phyloP scores from a whole-genome alignment of 495 filamentous ascomycete species.

The Aspergillus heteromorphus region DNA sequence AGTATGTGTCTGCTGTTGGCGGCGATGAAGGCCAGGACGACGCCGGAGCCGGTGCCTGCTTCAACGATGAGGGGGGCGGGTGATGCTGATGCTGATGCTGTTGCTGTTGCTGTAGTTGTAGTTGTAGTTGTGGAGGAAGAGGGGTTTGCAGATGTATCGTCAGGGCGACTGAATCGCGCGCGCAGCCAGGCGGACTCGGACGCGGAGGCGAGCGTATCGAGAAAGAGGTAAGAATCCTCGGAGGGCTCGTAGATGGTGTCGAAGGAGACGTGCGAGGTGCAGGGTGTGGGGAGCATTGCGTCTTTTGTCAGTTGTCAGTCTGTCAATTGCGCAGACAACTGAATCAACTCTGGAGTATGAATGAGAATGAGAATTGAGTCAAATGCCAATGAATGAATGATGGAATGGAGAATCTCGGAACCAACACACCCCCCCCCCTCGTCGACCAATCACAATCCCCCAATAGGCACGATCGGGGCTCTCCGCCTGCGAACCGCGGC shows the following conservation, averaged over 20 bases:
- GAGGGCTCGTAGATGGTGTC: slow-evolving; percentile 86
- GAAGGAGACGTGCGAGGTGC: slow-evolving; percentile 83
- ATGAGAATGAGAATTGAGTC: slow-evolving; percentile 1
- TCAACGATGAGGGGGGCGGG: slow-evolving; percentile 70
- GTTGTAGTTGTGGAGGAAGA: slow-evolving; percentile 18
- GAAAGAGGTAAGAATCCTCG: slow-evolving; percentile 90
- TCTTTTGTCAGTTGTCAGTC: neutral
- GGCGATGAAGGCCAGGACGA: slow-evolving; percentile 80
- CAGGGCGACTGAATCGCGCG: slow-evolving; percentile 53
- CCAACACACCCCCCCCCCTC: too few relatives aligned
- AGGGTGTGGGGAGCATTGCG: slow-evolving; percentile 83
- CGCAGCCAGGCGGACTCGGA: slow-evolving; percentile 68
- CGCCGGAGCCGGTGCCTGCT: slow-evolving; percentile 83
- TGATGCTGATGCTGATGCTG: slow-evolving; percentile 25
- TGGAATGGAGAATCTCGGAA: too few relatives aligned
- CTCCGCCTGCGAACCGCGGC: neutral
- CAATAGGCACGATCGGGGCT: neutral
- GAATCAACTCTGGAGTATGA: neutral
- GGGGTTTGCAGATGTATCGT: too few relatives aligned
- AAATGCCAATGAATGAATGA: too few relatives aligned
- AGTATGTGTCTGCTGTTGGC: slow-evolving; percentile 71
- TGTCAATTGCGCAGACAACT: too few relatives aligned
- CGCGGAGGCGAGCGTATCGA: slow-evolving; percentile 80
- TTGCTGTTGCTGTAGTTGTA: too few relatives aligned
- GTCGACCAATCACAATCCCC: neutral